phyloP scores from a whole-genome alignment of 2,329 filamentous ascomycete species.

The Teratosphaeriaceae sp. region DNA sequence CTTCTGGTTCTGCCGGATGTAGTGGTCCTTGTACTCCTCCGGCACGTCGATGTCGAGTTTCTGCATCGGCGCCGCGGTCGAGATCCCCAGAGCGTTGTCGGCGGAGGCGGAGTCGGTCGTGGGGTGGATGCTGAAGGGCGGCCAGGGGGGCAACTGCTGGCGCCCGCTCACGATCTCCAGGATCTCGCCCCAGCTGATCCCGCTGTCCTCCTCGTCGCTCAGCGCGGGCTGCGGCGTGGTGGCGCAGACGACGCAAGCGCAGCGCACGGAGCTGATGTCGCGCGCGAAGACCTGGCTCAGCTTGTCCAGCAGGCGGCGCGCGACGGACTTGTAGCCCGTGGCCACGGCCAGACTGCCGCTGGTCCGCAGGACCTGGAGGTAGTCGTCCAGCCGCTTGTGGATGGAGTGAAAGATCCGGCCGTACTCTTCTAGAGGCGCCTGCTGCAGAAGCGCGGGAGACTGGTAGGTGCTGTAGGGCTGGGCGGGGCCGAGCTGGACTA shows the following conservation, averaged over 20 bases:
- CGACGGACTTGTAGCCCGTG: constrained; percentile 92
- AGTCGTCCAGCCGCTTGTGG: constrained; percentile 77
- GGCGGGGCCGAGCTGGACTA: constrained; percentile 58
- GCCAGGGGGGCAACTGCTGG: constrained; percentile 79
- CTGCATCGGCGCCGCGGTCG: constrained; percentile 54
- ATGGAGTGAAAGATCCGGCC: constrained; percentile 69
- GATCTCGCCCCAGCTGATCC: constrained; percentile 92
- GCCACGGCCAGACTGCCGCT: constrained; percentile 90
- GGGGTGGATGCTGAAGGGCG: constrained; percentile 65
- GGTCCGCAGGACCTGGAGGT: constrained; percentile 70
- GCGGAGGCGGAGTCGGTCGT: constrained; percentile 44
- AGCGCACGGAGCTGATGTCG: constrained; percentile 82
- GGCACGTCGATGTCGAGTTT: constrained; percentile 92
- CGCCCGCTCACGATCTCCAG: constrained; percentile 87
- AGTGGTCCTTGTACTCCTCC: constrained; percentile 88
- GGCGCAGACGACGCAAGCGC: constrained; percentile 77
- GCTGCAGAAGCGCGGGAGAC: constrained; percentile 43
- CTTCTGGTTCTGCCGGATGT: constrained; percentile 85
- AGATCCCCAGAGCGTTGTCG: constrained; percentile 48
- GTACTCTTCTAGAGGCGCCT: constrained; percentile 29
- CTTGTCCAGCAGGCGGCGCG: constrained; percentile 78
- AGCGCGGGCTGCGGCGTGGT: constrained; percentile 31
- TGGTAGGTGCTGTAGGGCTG: constrained; percentile 53
- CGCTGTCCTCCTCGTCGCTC: constrained; percentile 53
- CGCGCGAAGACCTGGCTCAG: constrained; percentile 91